These are phyloP conservation scores for Dioscorea zingiberensis DNA, from an alignment of 106 monocot species.

Conservation along the genomic window DNA sequence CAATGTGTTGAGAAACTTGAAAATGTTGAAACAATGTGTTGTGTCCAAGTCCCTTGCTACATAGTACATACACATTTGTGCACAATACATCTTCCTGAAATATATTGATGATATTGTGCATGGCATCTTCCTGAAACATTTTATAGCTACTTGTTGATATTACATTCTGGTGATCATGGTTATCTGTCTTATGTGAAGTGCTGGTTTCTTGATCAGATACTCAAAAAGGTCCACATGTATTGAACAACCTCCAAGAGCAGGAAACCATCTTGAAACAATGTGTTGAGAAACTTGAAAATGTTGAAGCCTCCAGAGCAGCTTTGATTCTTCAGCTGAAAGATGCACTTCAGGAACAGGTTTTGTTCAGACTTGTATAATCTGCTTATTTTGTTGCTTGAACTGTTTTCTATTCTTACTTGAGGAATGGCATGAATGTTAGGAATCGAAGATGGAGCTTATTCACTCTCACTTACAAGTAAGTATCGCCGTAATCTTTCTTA, in stretches of 20 bases:
- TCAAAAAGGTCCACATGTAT: conserved; percentile 39
- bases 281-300: conserved; percentile 66
- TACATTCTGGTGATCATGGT: no score
- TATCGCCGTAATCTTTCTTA: background rate
- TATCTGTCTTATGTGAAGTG: no score
- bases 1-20: conserved; percentile 79
- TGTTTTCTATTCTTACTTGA: background rate
- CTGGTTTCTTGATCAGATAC: conserved; percentile 30
- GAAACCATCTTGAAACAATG: conserved; percentile 65
- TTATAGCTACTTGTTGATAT: no score
- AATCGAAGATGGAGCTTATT: conserved; percentile 63
- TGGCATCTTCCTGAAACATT: no score
- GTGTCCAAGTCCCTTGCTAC: no score
- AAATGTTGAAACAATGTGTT: conserved; percentile 52
- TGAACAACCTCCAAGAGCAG: conserved; percentile 58
- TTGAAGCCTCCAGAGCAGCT: conserved; percentile 51
- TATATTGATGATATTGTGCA: no score
- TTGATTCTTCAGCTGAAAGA: conserved; percentile 67
- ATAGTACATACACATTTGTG: no score
- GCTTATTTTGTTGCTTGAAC: background rate
- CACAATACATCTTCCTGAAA: no score
- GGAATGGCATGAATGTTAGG: conserved; percentile 25
- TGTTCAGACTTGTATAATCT: background rate
- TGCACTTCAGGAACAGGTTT: conserved; percentile 83
- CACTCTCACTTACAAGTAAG: conserved; percentile 77